Conservation (phyloP, 2,329 filamentous ascomycete species). For the Penicillium decumbens region DNA sequence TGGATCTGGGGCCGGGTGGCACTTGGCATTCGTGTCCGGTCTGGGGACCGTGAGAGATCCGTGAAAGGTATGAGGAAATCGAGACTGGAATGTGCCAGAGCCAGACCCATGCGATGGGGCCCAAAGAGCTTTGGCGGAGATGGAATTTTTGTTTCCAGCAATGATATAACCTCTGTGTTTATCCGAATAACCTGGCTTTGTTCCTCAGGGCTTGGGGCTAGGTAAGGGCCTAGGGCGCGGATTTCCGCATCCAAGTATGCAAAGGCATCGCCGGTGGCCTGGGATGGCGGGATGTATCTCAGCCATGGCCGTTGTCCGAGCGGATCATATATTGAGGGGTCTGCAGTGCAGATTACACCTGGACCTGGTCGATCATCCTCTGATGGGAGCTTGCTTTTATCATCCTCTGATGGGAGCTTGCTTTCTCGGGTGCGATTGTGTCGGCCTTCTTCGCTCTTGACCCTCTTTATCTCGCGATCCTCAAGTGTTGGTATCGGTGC, state of each 20-base stretch:
- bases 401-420: not conserved
- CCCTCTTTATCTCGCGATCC: not conserved
- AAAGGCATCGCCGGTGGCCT: constrained; percentile 18
- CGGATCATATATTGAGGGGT: constrained; percentile 4
- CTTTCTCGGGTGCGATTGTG: constrained; percentile 2
- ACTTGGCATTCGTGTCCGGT: constrained; percentile 31
- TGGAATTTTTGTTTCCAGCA: constrained; percentile 27
- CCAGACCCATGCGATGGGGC: constrained; percentile 51
- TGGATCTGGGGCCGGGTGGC: constrained; percentile 31
- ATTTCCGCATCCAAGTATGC: constrained; percentile 46
- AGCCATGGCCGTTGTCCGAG: constrained; percentile 35
- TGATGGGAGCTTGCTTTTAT: not conserved
- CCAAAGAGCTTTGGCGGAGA: constrained; percentile 47
- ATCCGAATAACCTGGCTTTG: constrained; percentile 26
- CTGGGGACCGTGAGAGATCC: constrained; percentile 21
- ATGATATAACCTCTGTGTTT: constrained; percentile 25
- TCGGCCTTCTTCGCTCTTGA: constrained; percentile 2
- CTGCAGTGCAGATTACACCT: constrained; percentile 13
- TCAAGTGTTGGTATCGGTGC: not conserved
- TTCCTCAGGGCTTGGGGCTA: constrained; percentile 45
- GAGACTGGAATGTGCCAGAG: constrained; percentile 52
- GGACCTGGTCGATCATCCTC: not conserved
- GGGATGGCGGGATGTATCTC: constrained; percentile 15
- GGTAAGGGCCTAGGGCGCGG: constrained; percentile 42
- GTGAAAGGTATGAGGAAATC: constrained; percentile 45